Base-by-base conservation (phyloP, 805 yeast species). In the Candida khao-thaluensis region DNA sequence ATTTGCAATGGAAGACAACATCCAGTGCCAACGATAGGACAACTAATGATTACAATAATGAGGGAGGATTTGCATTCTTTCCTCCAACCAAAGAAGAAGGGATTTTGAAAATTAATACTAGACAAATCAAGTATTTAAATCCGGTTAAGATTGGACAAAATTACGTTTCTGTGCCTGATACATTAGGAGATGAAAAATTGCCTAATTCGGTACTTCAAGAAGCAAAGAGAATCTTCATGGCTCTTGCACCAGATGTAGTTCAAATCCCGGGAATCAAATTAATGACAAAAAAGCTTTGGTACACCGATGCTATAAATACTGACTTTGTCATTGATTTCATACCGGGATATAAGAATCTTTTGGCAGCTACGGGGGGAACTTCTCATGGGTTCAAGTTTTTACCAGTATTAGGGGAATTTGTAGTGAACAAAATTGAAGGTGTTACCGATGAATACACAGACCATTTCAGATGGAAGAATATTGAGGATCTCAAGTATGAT, bases 361-460 rank as follows among this genome's bases (percentile, higher is more conserved):
- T 56, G 28, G 62, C 61, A 3, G 60, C 59, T 17, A 56, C 63
- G 26, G 71, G 71, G 17, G 69, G 64, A 37, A 57, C 66, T 3
- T 65, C 65, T 0, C 71, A 65, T 45, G 63, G 58, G 2, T 65
- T 63, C 41, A 63, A 60, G 52, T 59, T 64, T 53, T 48, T 63
- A 18, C 67, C 66, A n/a, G n/a, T n/a, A n/a, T 43, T 64, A 12
- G 69, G 71, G 8, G 38, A 35, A 14, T 16, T 17, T 25, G 38
- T 35, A 16, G 30, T 41, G 2, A 26, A 37, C 16, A 27, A 8
- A 10, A 12, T 41, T 16, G n/a, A 41, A 15, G 38, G 44, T 5
- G 18, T 8, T 1, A 4, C 12, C 7, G 35, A 20, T 17, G 42
- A 42, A n/a, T 42, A 30, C 26, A 34, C 42, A 6, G 27, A 42